Percentiles rank a stretch among this genome's conserved stretches.
phyloP scores from a whole-genome alignment of 495 filamentous ascomycete genomes.

The Margaritispora aquatica region DNA sequence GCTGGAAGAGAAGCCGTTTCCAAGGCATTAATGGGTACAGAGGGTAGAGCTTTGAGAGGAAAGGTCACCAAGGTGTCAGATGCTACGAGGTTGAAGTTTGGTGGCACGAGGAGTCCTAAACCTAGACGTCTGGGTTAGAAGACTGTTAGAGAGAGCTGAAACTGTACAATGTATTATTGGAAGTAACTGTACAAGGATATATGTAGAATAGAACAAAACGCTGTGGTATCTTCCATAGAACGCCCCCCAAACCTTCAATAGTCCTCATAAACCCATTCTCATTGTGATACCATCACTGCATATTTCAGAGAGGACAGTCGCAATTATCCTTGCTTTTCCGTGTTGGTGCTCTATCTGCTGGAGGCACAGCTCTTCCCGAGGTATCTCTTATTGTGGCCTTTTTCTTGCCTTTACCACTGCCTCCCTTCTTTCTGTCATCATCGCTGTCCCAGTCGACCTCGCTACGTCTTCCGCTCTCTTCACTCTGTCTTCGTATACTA shows the following conservation, averaged over 20 bases:
- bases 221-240: conserved; percentile 20
- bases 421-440: conserved; percentile 25
- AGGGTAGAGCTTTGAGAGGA: conserved; percentile 65
- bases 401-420: conserved; percentile 35
- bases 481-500: conserved; percentile 18
- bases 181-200: conserved; percentile 5
- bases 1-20: conserved; percentile 77
- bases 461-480: conserved; percentile 11
- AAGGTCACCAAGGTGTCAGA: conserved; percentile 74
- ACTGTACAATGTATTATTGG: conserved; percentile 9
- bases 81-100: conserved; percentile 85
- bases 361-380: conserved; percentile 33
- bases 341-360: conserved; percentile 33
- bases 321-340: conserved; percentile 6
- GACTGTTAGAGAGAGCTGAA: neutral
- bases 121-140: conserved; percentile 72
- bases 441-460: conserved; percentile 24
- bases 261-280: neutral
- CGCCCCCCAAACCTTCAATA: conserved; percentile 19
- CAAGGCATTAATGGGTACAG: conserved; percentile 80
- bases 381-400: conserved; percentile 34
- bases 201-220: conserved; percentile 19
- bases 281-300: no score
- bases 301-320: conserved; percentile 9
- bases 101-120: conserved; percentile 79